These are phyloP conservation scores for Ciborinia camelliae DNA, from an alignment of 2,329 filamentous ascomycete genomes.

Conservation along the genomic window DNA sequence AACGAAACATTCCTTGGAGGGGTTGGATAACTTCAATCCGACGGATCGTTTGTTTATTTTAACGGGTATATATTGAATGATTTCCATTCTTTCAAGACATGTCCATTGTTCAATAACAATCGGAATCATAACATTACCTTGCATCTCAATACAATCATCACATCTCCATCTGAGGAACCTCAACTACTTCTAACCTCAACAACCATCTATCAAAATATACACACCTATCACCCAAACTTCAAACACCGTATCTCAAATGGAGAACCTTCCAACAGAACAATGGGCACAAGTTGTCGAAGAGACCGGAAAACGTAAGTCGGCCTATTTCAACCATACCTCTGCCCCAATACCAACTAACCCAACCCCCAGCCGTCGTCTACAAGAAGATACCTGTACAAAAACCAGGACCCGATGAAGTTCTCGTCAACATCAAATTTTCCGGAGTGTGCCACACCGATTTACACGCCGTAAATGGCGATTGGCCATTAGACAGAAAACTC, in stretches of 20 bases:
- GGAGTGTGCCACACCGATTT: slow-evolving; percentile 90
- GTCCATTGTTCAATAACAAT: not conserved
- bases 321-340: not conserved
- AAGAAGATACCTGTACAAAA: slow-evolving; percentile 78
- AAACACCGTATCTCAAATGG: slow-evolving; percentile 30
- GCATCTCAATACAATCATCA: not conserved
- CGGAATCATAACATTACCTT: not conserved
- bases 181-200: not conserved
- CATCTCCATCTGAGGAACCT: not conserved
- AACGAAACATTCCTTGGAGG: not conserved
- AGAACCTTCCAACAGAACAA: slow-evolving; percentile 72
- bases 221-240: not conserved
- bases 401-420: slow-evolving; percentile 84
- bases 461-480: slow-evolving; percentile 81
- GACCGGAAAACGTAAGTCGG: slow-evolving; percentile 63
- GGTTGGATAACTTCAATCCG: not conserved
- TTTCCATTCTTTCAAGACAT: not conserved
- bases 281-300: slow-evolving; percentile 90
- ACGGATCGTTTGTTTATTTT: not conserved
- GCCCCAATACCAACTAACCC: not conserved
- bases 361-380: slow-evolving; percentile 56
- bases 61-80: not conserved
- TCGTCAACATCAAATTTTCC: slow-evolving; percentile 86
- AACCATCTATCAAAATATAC: not conserved
- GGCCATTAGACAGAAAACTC: slow-evolving; percentile 78